Evolutionary conservation across 1,139 yeast species (phyloP).

Genomic region (Sugiyamaella grinbergsii): DNA sequence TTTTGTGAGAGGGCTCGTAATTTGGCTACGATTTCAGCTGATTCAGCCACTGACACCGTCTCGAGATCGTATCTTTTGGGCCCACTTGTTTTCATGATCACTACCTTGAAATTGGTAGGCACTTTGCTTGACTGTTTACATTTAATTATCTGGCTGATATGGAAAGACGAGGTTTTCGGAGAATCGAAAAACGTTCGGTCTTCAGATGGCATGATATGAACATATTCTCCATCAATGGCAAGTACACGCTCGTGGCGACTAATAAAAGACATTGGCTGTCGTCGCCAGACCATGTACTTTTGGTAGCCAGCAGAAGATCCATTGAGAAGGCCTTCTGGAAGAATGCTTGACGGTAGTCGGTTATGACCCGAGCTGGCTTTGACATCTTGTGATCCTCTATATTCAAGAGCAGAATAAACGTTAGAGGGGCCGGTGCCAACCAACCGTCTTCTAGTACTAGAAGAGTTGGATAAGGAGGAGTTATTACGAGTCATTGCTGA

Average conservation of each 20-base stretch:
- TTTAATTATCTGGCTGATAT: conserved; percentile 73
- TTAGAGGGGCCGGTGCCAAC: conserved; percentile 5
- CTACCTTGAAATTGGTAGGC: conserved; percentile 79
- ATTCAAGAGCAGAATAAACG: conserved; percentile 16
- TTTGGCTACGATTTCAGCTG: conserved; percentile 74
- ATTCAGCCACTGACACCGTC: conserved; percentile 62
- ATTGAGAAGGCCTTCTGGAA: conserved; percentile 25
- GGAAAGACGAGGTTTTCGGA: conserved; percentile 85
- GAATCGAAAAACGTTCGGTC: conserved; percentile 67
- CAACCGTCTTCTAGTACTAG: conserved; percentile 19
- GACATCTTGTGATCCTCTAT: conserved; percentile 13
- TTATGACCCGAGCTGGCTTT: conserved; percentile 7
- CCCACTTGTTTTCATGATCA: conserved; percentile 66
- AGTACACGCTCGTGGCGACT: conserved; percentile 79
- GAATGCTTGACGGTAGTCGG: conserved; percentile 16
- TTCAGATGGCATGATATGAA: conserved; percentile 84
- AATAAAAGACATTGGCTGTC: conserved; percentile 81
- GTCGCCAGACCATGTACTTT: conserved; percentile 80
- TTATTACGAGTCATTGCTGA: background rate
- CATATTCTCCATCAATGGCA: conserved; percentile 90
- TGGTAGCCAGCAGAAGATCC: conserved; percentile 42
- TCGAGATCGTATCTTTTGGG: conserved; percentile 86
- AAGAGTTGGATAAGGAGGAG: background rate
- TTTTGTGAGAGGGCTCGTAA: conserved; percentile 41
- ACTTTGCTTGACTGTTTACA: conserved; percentile 78